Base-by-base conservation (phyloP, 2,329 filamentous ascomycete genomes). In the Graphiopsis chlorocephala region DNA sequence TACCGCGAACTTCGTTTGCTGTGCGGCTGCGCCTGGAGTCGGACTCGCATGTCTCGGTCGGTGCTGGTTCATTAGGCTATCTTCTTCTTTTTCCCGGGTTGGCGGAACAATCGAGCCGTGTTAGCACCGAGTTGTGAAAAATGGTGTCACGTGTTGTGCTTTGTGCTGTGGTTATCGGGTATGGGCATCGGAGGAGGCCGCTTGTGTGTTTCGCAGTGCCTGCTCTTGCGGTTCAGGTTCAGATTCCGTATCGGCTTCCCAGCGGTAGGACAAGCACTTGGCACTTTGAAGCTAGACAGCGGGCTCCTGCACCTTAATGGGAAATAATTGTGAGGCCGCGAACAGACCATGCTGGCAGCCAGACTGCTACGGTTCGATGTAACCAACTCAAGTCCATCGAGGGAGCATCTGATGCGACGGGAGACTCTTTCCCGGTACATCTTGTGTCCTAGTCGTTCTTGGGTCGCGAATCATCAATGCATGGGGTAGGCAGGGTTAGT, bases 101-200 rank as follows among this genome's bases (percentile, higher is more conserved):
- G 25, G 17, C 56, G 26, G 58, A 45, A 33, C 42, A 61, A 15
- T 53, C 25, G 14, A 33, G 58, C 58, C 58, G 58, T 28, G 29
- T 61, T 61, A 61, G 42, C 58, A 29, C 58, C 58, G 58, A 61
- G 38, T 20, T 45, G 38, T 45, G 50, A 29, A 53, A 33, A 35
- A 28, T 6, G n/a, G 26, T 60, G 53, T 56, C 53, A 56, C 53
- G 53, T 56, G 53, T 28, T 20, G 15, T 12, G 8, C n/a, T 45
- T 28, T 20, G 15, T 12, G 8, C n/a, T 45, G 15, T 31, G 15
- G 26, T 29, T 53, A 31, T 53, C 50, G 29, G 38, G 28, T n/a
- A 53, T n/a, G n/a, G 50, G 5, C 14, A 53, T 56, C 53, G 53
- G 53, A 56, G 53, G 12, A 35, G 53, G 53, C 53, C 53, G 53